Percentiles rank a stretch among this genome's conserved stretches.
phyloP scores from a whole-genome alignment of 345 rosid species.

The Arabis alpina region DNA sequence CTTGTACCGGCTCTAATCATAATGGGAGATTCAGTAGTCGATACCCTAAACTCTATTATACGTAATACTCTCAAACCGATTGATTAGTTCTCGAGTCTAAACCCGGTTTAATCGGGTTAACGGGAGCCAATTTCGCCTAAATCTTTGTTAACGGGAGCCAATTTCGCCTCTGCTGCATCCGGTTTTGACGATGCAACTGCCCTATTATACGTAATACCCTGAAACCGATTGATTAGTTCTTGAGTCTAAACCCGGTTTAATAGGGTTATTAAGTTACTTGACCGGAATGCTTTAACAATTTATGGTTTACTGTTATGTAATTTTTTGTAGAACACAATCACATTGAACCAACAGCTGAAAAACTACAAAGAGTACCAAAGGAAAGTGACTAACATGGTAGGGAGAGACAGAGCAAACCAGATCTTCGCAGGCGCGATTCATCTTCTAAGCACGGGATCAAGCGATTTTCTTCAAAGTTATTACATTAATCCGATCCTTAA shows the following conservation, averaged over 20 bases:
- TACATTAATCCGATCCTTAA: slow-evolving; percentile 83
- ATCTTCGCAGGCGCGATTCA: slow-evolving; percentile 63
- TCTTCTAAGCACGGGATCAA: slow-evolving; percentile 74
- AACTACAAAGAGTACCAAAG: slow-evolving; percentile 72
- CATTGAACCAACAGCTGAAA: slow-evolving; percentile 67
- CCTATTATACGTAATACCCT: slow-evolving; percentile 60
- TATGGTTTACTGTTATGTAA: background rate
- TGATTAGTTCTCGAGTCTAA: too few species aligned
- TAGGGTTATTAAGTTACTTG: background rate
- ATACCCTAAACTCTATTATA: too few species aligned
- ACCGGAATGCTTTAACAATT: background rate
- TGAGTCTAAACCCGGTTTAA: background rate
- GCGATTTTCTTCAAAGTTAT: slow-evolving; percentile 88
- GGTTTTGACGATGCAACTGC: slow-evolving; percentile 77
- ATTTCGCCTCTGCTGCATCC: slow-evolving; percentile 88
- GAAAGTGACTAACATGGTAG: slow-evolving; percentile 53
- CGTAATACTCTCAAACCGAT: too few species aligned
- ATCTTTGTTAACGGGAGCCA: slow-evolving; percentile 81
- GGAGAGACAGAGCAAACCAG: slow-evolving; percentile 64
- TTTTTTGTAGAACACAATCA: slow-evolving; percentile 59
- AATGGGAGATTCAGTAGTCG: slow-evolving; percentile 65
- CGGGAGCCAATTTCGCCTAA: too few species aligned
- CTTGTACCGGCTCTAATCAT: slow-evolving; percentile 47
- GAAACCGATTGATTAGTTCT: background rate
- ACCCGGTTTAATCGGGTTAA: too few species aligned